Evolutionary conservation across 2,329 filamentous ascomycete genomes (phyloP).

Genomic region (Botrytis paeoniae): DNA sequence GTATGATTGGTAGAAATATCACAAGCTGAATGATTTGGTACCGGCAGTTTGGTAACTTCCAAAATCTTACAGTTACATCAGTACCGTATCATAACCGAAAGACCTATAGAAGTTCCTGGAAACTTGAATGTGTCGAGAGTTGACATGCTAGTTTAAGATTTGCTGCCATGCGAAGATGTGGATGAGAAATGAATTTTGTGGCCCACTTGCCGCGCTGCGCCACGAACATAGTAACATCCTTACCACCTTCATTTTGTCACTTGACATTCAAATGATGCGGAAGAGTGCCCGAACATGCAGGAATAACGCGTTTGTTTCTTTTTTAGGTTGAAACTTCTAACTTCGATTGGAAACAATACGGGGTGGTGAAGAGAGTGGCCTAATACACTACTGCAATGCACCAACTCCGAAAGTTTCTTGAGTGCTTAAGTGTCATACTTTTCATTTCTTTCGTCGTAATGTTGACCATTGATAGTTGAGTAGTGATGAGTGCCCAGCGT

Average conservation of each 20-base stretch:
- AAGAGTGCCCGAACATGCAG: background rate
- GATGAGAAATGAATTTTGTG: background rate
- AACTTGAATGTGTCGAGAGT: slow-evolving; percentile 6
- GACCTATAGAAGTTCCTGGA: slow-evolving; percentile 11
- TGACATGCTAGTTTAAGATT: slow-evolving; percentile 10
- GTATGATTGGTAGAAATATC: background rate
- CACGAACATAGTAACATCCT: slow-evolving; percentile 9
- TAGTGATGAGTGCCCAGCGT: background rate
- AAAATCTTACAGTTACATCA: slow-evolving; percentile 9
- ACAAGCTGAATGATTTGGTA: slow-evolving; percentile 20
- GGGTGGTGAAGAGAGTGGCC: slow-evolving; percentile 5
- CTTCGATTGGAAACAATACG: slow-evolving; percentile 16
- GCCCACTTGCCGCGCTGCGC: slow-evolving; percentile 15
- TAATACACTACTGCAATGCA: slow-evolving; percentile 11
- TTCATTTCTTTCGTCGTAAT: slow-evolving; percentile 14
- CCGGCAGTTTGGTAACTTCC: slow-evolving; percentile 11
- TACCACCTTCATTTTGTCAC: slow-evolving; percentile 15
- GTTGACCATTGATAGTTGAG: slow-evolving; percentile 3
- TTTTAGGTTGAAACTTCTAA: slow-evolving; percentile 10
- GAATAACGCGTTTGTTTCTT: background rate
- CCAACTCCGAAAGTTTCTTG: background rate
- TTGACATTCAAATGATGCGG: slow-evolving; percentile 19
- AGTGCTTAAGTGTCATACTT: background rate
- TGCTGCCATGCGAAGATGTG: slow-evolving; percentile 6
- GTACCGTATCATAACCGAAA: slow-evolving; percentile 7